phyloP scores from a whole-genome alignment of 202 grass and related monocot species.

The Setaria italica region DNA sequence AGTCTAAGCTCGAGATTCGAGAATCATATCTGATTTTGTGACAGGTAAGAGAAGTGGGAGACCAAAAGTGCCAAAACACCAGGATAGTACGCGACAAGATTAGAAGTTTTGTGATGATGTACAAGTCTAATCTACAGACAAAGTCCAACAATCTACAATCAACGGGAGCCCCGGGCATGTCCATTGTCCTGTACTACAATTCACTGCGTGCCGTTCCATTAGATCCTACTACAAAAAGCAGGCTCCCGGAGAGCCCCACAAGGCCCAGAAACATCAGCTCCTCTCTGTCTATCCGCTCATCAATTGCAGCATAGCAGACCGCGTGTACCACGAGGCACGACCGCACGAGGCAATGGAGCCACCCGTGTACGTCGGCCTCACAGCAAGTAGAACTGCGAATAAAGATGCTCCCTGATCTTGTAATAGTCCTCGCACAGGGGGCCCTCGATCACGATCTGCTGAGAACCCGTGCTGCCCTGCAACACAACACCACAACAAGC shows the following conservation, averaged over 20 bases:
- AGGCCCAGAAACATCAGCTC: not conserved
- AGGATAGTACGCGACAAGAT: not conserved
- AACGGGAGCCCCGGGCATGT: not conserved
- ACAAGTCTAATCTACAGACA: not conserved
- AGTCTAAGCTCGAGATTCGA: not conserved
- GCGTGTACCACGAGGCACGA: too few species aligned
- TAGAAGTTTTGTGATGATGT: not conserved
- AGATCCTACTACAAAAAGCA: too few species aligned
- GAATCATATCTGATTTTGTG: too few species aligned
- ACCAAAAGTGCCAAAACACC: not conserved
- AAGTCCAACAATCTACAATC: not conserved
- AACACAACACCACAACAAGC: not conserved
- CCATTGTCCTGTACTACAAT: too few species aligned
- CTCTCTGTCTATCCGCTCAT: not conserved
- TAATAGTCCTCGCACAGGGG: conserved; percentile 88
- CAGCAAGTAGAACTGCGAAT: conserved; percentile 83
- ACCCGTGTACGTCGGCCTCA: conserved; percentile 13
- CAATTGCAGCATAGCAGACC: not conserved
- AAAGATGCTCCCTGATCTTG: conserved; percentile 83
- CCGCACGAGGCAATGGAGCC: too few species aligned
- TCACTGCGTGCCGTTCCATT: too few species aligned
- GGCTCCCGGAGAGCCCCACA: not conserved
- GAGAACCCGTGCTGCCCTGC: conserved; percentile 70
- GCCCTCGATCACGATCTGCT: conserved; percentile 87
- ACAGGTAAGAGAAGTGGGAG: not conserved